Evolutionary conservation across 768 basidiomycete genomes (phyloP), one percentile per base, ranked within the genome.

Genomic region (Lactarius evosmus): DNA sequence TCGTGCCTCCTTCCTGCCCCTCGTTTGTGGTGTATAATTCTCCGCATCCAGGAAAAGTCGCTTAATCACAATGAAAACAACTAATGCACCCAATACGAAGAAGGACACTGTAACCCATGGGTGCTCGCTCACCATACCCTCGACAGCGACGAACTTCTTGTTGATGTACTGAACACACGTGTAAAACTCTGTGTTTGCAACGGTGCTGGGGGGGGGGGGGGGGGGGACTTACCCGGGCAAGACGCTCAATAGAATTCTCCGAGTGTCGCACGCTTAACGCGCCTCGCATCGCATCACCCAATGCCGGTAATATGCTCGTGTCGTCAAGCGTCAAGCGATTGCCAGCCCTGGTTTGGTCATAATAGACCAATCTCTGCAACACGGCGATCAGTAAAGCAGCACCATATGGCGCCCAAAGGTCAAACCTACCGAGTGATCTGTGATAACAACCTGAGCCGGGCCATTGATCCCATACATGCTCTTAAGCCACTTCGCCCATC

Each of bases 401-500:
- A 27, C 16, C n/a, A 25, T n/a, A 61, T 25, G 46, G 7, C 25
- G 19, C 8, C 44, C 11, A 27, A 49, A 25, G 14, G 6, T 30
- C n/a, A 16, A n/a, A 75, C 85, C 59, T 66, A 93, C 92, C 71
- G 81, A 77, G 66, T 96, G 93, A 73, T 95, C 90, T 2, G 89
- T 82, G 61, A 97, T 82, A n/a, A 96, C 80, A 27, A 93, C 79
- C 12, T 70, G 72, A 1, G 75, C 74, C 27, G 72, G 72, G 0
- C 63, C 59, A 67, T 74, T 77, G 69, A 94, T 77, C 32, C 88
- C 87, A 76, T 98, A 98, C 86, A 93, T 93, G 69, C 85, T 87
- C 79, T 91, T 93, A 76, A 96, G 78, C 95, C 95, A 98, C 56
- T 83, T 86, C 29, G 75, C 80, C 95, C 96, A 98, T 74, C 80